These are phyloP conservation scores for Scolecobasidium constrictum DNA, from an alignment of 2,329 filamentous ascomycete species.

Conservation along the genomic window DNA sequence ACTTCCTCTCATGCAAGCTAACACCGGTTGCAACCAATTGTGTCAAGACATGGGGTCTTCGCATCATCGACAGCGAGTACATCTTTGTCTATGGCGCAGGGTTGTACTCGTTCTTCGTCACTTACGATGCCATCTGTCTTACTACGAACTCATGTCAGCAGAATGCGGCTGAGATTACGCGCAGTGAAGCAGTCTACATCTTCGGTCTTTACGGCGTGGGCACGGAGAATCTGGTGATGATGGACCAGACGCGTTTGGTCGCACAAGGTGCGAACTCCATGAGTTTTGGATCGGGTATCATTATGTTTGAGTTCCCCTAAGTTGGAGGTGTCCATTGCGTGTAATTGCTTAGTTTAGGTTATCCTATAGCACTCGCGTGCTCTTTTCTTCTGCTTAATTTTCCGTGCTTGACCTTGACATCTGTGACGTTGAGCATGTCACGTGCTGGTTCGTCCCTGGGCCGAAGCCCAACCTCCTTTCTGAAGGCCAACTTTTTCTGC, in stretches of 20 bases:
- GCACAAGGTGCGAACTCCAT: background rate
- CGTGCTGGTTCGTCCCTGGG: too few relatives aligned
- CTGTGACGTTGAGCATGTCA: too few relatives aligned
- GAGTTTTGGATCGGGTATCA: background rate
- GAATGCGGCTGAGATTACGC: background rate
- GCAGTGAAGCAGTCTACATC: background rate
- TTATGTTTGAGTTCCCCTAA: constrained; percentile 3
- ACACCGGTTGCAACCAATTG: constrained; percentile 39
- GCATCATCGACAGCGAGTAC: constrained; percentile 55
- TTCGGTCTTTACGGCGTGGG: constrained; percentile 1
- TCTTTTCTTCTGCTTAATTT: too few relatives aligned
- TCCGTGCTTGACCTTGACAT: too few relatives aligned
- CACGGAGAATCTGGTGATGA: background rate
- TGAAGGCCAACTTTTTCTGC: too few relatives aligned
- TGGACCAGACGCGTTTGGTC: background rate
- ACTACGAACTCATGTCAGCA: background rate
- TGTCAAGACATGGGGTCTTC: constrained; percentile 68
- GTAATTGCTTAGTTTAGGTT: constrained; percentile 1
- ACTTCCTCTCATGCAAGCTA: constrained; percentile 58
- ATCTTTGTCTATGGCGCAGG: constrained; percentile 63
- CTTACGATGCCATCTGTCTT: constrained; percentile 59
- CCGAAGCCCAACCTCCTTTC: too few relatives aligned
- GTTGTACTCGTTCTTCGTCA: constrained; percentile 75
- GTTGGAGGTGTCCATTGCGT: background rate
- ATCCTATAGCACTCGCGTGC: too few relatives aligned